Conservation (phyloP, 352 stramenopile genomes). For the Globisporangium nagaii region DNA sequence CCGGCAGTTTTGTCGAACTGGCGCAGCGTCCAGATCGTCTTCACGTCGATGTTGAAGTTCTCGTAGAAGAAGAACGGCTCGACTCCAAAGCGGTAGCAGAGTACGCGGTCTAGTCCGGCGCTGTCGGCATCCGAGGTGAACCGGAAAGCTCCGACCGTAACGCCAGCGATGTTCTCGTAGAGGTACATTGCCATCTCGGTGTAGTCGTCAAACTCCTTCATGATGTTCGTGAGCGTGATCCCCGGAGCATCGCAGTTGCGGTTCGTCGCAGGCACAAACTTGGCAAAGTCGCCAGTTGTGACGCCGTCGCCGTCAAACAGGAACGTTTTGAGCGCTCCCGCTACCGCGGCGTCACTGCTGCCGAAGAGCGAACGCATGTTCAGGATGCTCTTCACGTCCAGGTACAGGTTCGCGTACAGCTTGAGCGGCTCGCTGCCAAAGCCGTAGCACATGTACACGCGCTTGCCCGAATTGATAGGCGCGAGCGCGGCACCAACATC, state of each 20-base stretch:
- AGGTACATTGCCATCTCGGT: conserved; percentile 66
- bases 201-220: conserved; percentile 62
- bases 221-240: conserved; percentile 40
- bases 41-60: conserved; percentile 49
- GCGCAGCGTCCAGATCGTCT: conserved; percentile 44
- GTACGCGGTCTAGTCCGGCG: conserved; percentile 30
- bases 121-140: conserved; percentile 24
- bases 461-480: conserved; percentile 40
- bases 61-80: conserved; percentile 55
- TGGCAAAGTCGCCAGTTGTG: conserved; percentile 45
- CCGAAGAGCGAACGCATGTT: conserved; percentile 43
- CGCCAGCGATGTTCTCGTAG: conserved; percentile 38
- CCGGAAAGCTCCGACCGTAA: conserved; percentile 44
- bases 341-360: conserved; percentile 33
- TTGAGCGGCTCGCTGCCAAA: conserved; percentile 54
- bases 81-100: conserved; percentile 59
- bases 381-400: conserved; percentile 57
- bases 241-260: conserved; percentile 32
- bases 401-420: conserved; percentile 33
- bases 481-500: conserved; percentile 35
- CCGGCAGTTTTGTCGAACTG: conserved; percentile 14
- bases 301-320: conserved; percentile 62
- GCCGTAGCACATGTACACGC: conserved; percentile 60
- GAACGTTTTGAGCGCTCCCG: conserved; percentile 49
- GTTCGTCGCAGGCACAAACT: conserved; percentile 37